Evolutionary conservation across 257 asterid genomes (phyloP), one percentile per base, ranked within the genome.

Genomic region (Gentiana macrophylla): DNA sequence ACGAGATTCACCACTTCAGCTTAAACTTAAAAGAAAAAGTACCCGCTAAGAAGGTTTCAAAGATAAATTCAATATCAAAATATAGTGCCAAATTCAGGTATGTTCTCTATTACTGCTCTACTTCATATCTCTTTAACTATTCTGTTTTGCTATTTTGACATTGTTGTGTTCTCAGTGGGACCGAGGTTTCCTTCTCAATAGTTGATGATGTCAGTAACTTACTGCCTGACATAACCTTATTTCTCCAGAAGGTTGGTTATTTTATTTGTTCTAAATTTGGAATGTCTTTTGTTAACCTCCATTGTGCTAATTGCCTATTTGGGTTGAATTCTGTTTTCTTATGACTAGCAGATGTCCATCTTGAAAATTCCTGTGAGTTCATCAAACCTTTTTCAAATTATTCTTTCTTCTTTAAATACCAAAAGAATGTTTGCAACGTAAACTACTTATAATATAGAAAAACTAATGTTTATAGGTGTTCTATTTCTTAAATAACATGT

Each of bases 21-120:
- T 52, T 79, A 62, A 80, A 83, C 72, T 24, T 68, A 63, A 88
- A 77, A 56, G 91, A 76, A 60, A 62, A 51, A 64, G 66, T 35
- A 64, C 45, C 83, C 44, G 68, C 91, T 34, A 77, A 71, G 52
- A 74, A 82, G 75, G 62, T 88, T 64, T 68, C 64, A 66, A 80
- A 63, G 67, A 77, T 80, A 65, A 79, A 82, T 38, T 79, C 95
- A 58, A 49, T 70, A 57, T 37, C 74, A 64, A 88, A 88, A 77
- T 65, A 65, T 55, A 91, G 86, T 66, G 83, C 80, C 67, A 77
- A 66, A 65, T 88, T 84, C 90, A 88, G 95, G 97, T 68, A 80
- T 67, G 59, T 37, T 64, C 35, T 65, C 70, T 60, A 49, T 32
- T 59, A 65, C 59, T 62, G 49, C 43, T 37, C 35, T 24, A 9